phyloP scores from a whole-genome alignment of 2,329 filamentous ascomycete species.

The Lasiodiplodia citricola region DNA sequence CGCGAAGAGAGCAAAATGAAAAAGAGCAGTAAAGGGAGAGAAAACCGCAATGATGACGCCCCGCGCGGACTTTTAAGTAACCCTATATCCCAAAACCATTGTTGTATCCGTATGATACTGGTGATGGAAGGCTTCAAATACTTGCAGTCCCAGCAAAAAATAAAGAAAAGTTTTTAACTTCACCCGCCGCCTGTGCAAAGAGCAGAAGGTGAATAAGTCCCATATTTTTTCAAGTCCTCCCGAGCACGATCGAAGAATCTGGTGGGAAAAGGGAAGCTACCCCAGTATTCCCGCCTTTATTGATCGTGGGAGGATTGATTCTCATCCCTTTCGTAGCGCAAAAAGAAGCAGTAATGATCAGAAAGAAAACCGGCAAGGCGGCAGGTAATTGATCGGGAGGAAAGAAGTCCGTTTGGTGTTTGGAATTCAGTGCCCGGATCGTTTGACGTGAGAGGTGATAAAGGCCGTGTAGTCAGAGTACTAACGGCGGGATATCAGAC shows the following conservation, averaged over 20 bases:
- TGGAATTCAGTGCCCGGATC: neutral
- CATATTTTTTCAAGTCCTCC: neutral
- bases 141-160: neutral
- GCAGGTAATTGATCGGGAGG: constrained; percentile 6
- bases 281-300: neutral
- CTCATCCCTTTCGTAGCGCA: constrained; percentile 7
- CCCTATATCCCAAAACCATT: neutral
- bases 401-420: neutral
- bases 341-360: constrained; percentile 2
- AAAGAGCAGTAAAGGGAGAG: neutral
- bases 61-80: neutral
- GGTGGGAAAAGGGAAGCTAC: neutral
- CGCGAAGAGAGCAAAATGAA: neutral
- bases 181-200: neutral
- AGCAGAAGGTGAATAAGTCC: neutral
- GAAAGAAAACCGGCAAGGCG: neutral
- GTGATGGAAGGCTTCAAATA: neutral
- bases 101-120: neutral
- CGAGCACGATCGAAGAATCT: neutral
- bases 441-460: constrained; percentile 18
- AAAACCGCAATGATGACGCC: neutral
- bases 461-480: neutral
- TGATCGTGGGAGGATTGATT: neutral
- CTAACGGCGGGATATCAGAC: constrained; percentile 19
- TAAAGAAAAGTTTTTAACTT: neutral